These are phyloP conservation scores for Pugionium cornutum DNA, from an alignment of 345 rosid genomes.

Conservation along the genomic window DNA sequence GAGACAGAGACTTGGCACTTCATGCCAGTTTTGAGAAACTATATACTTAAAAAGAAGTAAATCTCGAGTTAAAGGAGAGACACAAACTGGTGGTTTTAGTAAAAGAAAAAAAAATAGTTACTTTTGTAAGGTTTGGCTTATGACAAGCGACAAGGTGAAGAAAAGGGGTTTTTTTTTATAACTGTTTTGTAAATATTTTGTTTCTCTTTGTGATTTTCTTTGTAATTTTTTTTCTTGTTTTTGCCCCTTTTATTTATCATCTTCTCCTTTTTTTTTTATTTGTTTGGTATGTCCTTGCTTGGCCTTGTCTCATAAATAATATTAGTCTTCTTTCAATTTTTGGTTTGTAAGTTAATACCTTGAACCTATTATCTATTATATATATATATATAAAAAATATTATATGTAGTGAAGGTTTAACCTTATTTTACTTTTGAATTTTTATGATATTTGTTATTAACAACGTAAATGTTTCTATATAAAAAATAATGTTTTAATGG, in stretches of 20 bases:
- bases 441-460: neutral
- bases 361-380: neutral
- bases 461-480: too few species aligned
- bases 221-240: conserved; percentile 2
- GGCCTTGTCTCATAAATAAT: conserved; percentile 44
- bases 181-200: conserved; percentile 28
- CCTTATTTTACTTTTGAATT: neutral
- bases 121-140: conserved; percentile 42
- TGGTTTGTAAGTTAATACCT: neutral
- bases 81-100: conserved; percentile 30
- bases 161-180: conserved; percentile 20
- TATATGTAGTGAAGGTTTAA: neutral
- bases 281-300: conserved; percentile 38
- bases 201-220: conserved; percentile 16
- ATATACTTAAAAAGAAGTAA: conserved; percentile 31
- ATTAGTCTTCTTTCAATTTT: conserved; percentile 19
- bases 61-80: conserved; percentile 20
- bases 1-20: conserved; percentile 97
- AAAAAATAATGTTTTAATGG: too few species aligned
- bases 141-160: conserved; percentile 34
- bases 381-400: neutral
- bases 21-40: conserved; percentile 87
- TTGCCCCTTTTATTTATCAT: conserved; percentile 5
- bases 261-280: conserved; percentile 24
- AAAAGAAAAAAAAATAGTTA: conserved; percentile 17